phyloP scores from a whole-genome alignment of 306 rosid species.

The Cajanus cajan region DNA sequence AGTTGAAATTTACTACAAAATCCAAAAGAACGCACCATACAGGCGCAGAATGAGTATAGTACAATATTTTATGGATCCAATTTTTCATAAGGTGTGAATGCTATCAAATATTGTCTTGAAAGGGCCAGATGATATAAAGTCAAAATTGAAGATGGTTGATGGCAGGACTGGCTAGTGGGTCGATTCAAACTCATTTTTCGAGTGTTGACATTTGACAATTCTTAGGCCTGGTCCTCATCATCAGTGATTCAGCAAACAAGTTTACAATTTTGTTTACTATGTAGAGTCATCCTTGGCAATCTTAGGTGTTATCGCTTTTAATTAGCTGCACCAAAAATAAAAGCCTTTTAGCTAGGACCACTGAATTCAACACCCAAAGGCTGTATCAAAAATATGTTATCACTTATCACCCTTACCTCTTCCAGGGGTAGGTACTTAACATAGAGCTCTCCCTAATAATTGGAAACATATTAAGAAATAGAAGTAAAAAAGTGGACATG shows the following conservation, averaged over 20 bases:
- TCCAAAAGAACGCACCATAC: background rate
- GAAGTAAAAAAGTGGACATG: slow-evolving; percentile 20
- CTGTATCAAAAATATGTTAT: background rate
- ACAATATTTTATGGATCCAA: background rate
- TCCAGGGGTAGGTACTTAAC: background rate
- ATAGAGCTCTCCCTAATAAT: slow-evolving; percentile 25
- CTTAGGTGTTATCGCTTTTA: background rate
- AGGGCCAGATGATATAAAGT: background rate
- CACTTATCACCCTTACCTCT: background rate
- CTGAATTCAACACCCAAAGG: background rate
- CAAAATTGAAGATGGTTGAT: slow-evolving; percentile 1
- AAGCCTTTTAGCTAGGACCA: background rate
- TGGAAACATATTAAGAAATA: slow-evolving; percentile 24
- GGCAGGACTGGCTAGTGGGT: slow-evolving; percentile 9
- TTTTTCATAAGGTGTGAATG: slow-evolving; percentile 20
- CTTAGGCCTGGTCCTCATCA: slow-evolving; percentile 9
- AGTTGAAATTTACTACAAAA: background rate
- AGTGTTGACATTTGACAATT: slow-evolving; percentile 7
- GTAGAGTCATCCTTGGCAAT: background rate
- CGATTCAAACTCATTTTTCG: slow-evolving; percentile 13
- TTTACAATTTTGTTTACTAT: background rate
- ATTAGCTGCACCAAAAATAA: background rate
- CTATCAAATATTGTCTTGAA: background rate
- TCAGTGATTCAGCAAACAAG: background rate
- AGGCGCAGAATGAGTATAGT: background rate